Evolutionary conservation across 306 rosid species (phyloP).

Genomic region (Glycine latifolia): DNA sequence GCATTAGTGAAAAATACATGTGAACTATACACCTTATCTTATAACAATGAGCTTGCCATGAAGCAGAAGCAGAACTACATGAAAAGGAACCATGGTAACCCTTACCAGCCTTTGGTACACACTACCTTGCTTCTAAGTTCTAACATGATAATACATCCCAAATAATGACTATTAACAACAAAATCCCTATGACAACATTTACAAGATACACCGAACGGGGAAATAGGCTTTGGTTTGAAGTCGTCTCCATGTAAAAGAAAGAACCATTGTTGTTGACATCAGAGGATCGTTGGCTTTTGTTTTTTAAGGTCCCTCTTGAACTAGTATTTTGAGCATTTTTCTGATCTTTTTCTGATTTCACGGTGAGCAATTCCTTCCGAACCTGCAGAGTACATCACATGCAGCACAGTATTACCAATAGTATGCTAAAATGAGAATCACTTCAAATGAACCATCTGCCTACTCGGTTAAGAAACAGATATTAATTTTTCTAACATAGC

Average conservation of each 20-base stretch:
- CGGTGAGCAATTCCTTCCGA: background rate
- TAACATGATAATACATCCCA: conserved; percentile 50
- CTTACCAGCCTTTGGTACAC: background rate
- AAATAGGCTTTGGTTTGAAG: conserved; percentile 42
- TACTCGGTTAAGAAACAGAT: conserved; percentile 26
- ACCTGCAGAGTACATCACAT: conserved; percentile 53
- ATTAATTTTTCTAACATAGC: background rate
- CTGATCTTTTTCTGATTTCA: conserved; percentile 1
- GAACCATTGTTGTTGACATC: conserved; percentile 30
- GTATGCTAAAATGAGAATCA: background rate
- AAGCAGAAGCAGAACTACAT: background rate
- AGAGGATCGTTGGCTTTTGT: conserved; percentile 32
- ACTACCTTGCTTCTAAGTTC: conserved; percentile 33
- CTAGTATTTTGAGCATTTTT: conserved; percentile 36
- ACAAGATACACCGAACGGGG: conserved; percentile 50
- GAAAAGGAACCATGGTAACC: conserved; percentile 29
- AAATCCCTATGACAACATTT: conserved; percentile 41
- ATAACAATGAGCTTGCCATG: conserved; percentile 5
- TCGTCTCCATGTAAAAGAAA: conserved; percentile 45
- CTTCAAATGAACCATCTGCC: conserved; percentile 24
- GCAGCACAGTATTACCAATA: conserved; percentile 22
- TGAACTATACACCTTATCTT: background rate
- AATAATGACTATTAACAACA: conserved; percentile 45
- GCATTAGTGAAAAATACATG: conserved; percentile 9
- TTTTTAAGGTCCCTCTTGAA: conserved; percentile 29